Percentiles rank a stretch among this genome's conserved stretches.
These are phyloP conservation scores for Serpula lacrymans DNA, from an alignment of 768 basidiomycete genomes.

Conservation along the genomic window DNA sequence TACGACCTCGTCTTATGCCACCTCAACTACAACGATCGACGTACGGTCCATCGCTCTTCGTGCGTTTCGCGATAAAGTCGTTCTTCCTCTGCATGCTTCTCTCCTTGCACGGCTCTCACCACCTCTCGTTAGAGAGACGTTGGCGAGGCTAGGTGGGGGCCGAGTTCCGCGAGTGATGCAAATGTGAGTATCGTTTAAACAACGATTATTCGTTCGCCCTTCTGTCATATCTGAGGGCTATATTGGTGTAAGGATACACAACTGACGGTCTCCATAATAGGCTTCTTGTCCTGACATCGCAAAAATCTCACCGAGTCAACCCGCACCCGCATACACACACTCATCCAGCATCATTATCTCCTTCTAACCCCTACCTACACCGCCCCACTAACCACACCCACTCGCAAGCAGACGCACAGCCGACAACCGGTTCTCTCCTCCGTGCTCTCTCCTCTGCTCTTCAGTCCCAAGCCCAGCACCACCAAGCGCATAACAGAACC, in stretches of 20 bases:
- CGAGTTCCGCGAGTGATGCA: slow-evolving; percentile 75
- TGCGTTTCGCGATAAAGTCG: slow-evolving; percentile 77
- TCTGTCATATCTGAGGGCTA: slow-evolving; percentile 4
- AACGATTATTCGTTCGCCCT: background rate
- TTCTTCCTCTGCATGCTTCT: slow-evolving; percentile 60
- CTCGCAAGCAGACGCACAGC: too few species aligned
- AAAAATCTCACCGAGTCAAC: slow-evolving; percentile 10
- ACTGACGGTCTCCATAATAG: slow-evolving; percentile 33
- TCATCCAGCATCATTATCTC: too few species aligned
- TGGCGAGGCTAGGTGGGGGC: slow-evolving; percentile 51
- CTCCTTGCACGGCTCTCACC: slow-evolving; percentile 55
- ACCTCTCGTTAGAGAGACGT: slow-evolving; percentile 51
- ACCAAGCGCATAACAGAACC: too few species aligned
- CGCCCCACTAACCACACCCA: too few species aligned
- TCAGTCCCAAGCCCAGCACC: too few species aligned
- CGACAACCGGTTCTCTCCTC: too few species aligned
- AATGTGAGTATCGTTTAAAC: slow-evolving; percentile 52
- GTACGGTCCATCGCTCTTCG: slow-evolving; percentile 77
- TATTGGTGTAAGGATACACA: too few species aligned
- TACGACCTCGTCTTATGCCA: slow-evolving; percentile 11
- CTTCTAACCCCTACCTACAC: too few species aligned
- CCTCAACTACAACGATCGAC: slow-evolving; percentile 60
- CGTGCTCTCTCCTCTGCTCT: too few species aligned
- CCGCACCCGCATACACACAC: too few species aligned
- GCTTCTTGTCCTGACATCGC: slow-evolving; percentile 71